Conservation (phyloP, 257 asterid genomes). For the Penstemon davidsonii region DNA sequence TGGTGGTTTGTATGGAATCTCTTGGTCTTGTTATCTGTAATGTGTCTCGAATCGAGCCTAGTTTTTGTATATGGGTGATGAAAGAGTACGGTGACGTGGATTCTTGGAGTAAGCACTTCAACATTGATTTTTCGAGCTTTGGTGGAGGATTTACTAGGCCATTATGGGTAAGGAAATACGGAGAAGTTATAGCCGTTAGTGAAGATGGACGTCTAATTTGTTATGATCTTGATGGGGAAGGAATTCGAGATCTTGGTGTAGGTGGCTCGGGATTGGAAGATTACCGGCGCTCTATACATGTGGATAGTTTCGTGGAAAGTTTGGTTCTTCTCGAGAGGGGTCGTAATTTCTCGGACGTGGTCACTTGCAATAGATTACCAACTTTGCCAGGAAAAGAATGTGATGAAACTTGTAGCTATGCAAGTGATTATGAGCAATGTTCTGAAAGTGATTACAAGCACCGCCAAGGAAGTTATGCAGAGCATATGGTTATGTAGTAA, state of each 20-base stretch:
- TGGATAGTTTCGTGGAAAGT: conserved; percentile 32
- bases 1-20: conserved; percentile 26
- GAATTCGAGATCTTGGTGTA: conserved; percentile 31
- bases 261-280: conserved; percentile 28
- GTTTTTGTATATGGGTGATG: conserved; percentile 48
- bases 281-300: conserved; percentile 29
- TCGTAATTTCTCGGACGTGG: conserved; percentile 23
- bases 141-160: conserved; percentile 35
- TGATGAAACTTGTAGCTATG: conserved; percentile 2
- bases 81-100: conserved; percentile 38
- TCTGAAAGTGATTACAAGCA: conserved; percentile 5
- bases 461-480: conserved; percentile 8
- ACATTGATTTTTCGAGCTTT: conserved; percentile 18
- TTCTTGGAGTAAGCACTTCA: conserved; percentile 40
- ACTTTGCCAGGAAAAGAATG: conserved; percentile 11
- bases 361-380: conserved; percentile 22
- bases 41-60: conserved; percentile 3
- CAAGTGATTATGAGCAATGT: conserved; percentile 2
- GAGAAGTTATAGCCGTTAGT: conserved; percentile 29
- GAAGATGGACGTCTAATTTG: conserved; percentile 32
- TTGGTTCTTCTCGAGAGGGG: conserved; percentile 39
- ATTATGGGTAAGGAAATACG: conserved; percentile 38
- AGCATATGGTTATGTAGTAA: neutral
- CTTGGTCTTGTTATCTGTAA: conserved; percentile 34
- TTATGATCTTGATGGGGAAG: conserved; percentile 25